These are phyloP conservation scores for Mesembryanthemum crystallinum DNA, from an alignment of 148 eudicot genomes.

Conservation along the genomic window DNA sequence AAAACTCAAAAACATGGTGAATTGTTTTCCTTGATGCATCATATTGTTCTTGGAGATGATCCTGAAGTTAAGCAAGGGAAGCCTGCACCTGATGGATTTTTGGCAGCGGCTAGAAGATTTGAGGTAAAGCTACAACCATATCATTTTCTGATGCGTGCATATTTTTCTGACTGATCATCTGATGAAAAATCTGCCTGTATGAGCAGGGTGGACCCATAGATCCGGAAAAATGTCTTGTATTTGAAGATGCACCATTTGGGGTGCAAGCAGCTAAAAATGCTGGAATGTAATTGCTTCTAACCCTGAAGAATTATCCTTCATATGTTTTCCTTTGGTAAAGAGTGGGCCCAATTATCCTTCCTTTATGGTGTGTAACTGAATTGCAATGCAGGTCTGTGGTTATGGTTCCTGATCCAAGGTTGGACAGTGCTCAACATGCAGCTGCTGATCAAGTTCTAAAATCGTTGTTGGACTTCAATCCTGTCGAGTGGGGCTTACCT, in stretches of 20 bases:
- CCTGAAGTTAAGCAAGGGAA: constrained; percentile 96
- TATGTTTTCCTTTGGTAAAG: not conserved
- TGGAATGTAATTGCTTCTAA: constrained; percentile 68
- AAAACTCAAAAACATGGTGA: constrained; percentile 82
- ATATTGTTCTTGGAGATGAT: constrained; percentile 91
- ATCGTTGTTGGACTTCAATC: constrained; percentile 75
- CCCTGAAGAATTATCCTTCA: not conserved
- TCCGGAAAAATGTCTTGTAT: constrained; percentile 64
- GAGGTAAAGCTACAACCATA: constrained; percentile 46
- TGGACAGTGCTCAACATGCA: constrained; percentile 60
- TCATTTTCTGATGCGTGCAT: not conserved
- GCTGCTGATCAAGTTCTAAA: constrained; percentile 67
- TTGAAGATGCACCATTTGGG: constrained; percentile 95
- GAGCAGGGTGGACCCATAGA: constrained; percentile 79
- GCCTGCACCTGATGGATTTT: constrained; percentile 88
- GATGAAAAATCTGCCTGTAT: constrained; percentile 12
- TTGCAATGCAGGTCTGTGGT: constrained; percentile 66
- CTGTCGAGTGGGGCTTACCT: constrained; percentile 82
- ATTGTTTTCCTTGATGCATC: constrained; percentile 90
- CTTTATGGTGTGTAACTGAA: not conserved
- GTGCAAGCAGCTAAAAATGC: constrained; percentile 93
- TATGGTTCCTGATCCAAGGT: constrained; percentile 92
- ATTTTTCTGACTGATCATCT: constrained; percentile 2
- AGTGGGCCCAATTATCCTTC: too few relatives aligned
- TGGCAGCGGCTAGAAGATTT: constrained; percentile 87